These are phyloP conservation scores for Lophiotrema nucula DNA, from an alignment of 495 filamentous ascomycete genomes.

Conservation along the genomic window DNA sequence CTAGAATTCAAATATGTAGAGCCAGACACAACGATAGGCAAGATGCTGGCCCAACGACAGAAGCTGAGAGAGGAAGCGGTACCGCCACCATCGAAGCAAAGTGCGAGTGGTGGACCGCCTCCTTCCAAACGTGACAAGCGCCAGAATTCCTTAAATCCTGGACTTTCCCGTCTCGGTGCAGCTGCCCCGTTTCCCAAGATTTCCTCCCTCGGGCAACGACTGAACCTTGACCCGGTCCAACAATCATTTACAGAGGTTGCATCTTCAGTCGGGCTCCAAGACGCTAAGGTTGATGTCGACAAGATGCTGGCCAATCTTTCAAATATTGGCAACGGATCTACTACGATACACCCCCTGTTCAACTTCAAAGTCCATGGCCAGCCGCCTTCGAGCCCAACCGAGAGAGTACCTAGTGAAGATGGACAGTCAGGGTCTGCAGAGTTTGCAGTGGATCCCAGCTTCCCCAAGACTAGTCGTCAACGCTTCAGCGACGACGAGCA, in stretches of 20 bases:
- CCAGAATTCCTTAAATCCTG: not conserved
- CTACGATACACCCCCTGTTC: not conserved
- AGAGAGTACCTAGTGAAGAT: not conserved
- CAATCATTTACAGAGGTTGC: not conserved
- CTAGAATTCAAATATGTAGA: not conserved
- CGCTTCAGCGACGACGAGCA: not conserved
- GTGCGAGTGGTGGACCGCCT: not conserved
- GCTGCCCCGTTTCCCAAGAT: not conserved
- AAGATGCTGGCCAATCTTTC: not conserved
- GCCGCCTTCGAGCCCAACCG: not conserved
- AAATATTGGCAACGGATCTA: not conserved
- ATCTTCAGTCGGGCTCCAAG: not conserved
- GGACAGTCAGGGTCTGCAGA: not conserved
- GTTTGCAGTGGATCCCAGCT: not conserved
- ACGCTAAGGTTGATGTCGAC: not conserved
- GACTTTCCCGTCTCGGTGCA: not conserved
- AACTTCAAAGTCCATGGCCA: not conserved
- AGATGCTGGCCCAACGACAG: not conserved
- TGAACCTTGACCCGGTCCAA: not conserved
- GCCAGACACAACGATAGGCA: not conserved
- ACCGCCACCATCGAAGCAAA: not conserved
- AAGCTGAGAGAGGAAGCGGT: not conserved
- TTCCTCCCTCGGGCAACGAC: not conserved
- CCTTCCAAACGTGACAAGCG: not conserved
- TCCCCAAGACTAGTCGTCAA: not conserved